These are phyloP conservation scores for Fusarium sp. DNA, from an alignment of 2,329 filamentous ascomycete genomes.

Conservation along the genomic window DNA sequence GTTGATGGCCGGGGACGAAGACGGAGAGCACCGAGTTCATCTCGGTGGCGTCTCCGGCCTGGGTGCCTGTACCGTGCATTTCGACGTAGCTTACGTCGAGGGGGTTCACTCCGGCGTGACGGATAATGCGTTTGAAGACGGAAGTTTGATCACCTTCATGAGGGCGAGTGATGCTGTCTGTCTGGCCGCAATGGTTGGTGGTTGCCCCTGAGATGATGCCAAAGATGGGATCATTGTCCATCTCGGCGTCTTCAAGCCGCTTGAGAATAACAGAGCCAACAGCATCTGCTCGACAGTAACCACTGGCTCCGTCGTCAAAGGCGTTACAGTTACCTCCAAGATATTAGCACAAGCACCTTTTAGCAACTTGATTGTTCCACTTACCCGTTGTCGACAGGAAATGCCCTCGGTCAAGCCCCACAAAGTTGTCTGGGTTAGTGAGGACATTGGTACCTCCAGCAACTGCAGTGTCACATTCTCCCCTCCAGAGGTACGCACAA, in stretches of 20 bases:
- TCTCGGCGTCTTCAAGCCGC: constrained; percentile 54
- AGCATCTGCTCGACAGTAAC: constrained; percentile 83
- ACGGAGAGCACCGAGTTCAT: constrained; percentile 78
- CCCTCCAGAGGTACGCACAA: constrained; percentile 71
- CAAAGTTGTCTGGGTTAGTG: constrained; percentile 74
- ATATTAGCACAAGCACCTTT: constrained; percentile 66
- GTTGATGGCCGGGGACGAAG: constrained; percentile 60
- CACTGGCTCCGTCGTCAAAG: constrained; percentile 83
- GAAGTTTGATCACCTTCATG: constrained; percentile 80
- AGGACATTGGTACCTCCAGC: constrained; percentile 73
- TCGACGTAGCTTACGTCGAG: constrained; percentile 85
- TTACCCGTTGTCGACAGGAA: constrained; percentile 64
- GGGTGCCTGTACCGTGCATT: constrained; percentile 90
- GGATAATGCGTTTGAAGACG: constrained; percentile 76
- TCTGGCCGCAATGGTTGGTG: constrained; percentile 38
- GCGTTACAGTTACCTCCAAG: constrained; percentile 71
- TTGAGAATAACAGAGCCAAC: constrained; percentile 82
- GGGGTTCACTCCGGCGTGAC: constrained; percentile 79
- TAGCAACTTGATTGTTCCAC: neutral
- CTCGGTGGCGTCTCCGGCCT: constrained; percentile 84
- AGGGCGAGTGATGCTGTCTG: constrained; percentile 61
- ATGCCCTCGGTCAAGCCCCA: constrained; percentile 71
- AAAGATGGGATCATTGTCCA: constrained; percentile 36
- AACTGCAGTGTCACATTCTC: constrained; percentile 73
- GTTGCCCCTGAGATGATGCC: constrained; percentile 34